phyloP scores from a whole-genome alignment of 306 rosid species.

The Hippophae tibetana region DNA sequence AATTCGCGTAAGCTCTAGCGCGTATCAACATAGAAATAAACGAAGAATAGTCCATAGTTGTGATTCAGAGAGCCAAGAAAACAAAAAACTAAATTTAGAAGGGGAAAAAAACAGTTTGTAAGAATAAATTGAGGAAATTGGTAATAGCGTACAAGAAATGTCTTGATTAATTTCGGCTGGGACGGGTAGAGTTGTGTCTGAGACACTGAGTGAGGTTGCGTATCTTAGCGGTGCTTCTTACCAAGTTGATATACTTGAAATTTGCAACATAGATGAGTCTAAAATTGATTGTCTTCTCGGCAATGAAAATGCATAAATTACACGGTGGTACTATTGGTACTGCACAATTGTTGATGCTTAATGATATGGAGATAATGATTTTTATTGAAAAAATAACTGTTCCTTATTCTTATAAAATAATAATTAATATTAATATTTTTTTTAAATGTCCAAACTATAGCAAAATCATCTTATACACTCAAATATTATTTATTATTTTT shows the following conservation, averaged over 20 bases:
- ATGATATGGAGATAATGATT: too few species aligned
- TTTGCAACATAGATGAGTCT: too few species aligned
- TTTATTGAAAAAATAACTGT: too few species aligned
- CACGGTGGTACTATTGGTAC: too few species aligned
- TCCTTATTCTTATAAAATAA: too few species aligned
- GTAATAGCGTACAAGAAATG: neutral
- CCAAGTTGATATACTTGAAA: neutral
- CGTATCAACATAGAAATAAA: neutral
- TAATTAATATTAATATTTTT: too few species aligned
- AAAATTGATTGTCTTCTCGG: too few species aligned
- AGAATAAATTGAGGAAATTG: neutral
- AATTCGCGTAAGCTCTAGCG: constrained; percentile 25
- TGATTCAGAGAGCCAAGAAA: neutral
- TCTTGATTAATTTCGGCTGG: neutral
- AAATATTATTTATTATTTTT: too few species aligned
- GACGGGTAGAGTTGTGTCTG: neutral
- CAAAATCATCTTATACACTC: too few species aligned
- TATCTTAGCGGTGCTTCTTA: neutral
- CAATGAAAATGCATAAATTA: too few species aligned
- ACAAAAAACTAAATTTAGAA: neutral
- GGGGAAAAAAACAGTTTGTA: neutral
- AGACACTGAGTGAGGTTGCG: neutral
- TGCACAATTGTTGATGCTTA: too few species aligned
- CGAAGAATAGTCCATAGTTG: neutral
- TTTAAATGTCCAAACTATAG: too few species aligned